Evolutionary conservation across 345 rosid species (phyloP), one percentile per base, ranked within the genome.

Genomic region (Sisymbrium irio): DNA sequence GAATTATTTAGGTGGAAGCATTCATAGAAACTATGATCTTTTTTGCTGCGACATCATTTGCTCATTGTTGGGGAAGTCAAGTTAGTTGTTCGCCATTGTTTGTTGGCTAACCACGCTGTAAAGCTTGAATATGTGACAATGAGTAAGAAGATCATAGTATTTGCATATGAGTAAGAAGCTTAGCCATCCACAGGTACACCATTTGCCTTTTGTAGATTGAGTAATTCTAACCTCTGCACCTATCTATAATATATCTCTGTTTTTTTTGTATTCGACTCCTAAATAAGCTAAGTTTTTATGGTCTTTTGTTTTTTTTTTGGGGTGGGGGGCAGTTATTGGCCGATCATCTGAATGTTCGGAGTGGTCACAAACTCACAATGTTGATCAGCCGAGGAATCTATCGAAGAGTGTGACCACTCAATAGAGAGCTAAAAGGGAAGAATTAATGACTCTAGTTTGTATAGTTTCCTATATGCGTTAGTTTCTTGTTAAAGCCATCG

Each of bases 1-100:
- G 85, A 95, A 95, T 82, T 92, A 98, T 53, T 78, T 95, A 69
- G 99, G 98, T 62, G 99, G 99, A 70, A 95, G 99, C 83, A 95
- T 95, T 74, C 99, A 95, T 74, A 82, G 98, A 83, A 93, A 93
- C 79, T 93, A 90, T 63, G 98, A 95, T 74, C 96, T 95, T 41
- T n/a, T n/a, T 81, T 95, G 73, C 89, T 95, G 44, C 87, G 97
- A 33, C 99, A 95, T 77, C 83, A 85, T 73, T 82, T 95, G 83
- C 98, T 92, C 76, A 95, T 95, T 63, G 98, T 95, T 11, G 99
- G 99, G 61, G 99, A 95, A 80, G 97, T 95, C 57, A 95, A 92
- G 76, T 81, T 92, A 56, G 88, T 92, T 18, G 94, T 95, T 62
- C 88, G 86, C 12, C 99, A 95, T 76, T 95, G 99, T 88, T 82